These are phyloP conservation scores for Pseudopyrenochaeta lycopersici DNA, from an alignment of 2,329 filamentous ascomycete genomes.

Conservation along the genomic window DNA sequence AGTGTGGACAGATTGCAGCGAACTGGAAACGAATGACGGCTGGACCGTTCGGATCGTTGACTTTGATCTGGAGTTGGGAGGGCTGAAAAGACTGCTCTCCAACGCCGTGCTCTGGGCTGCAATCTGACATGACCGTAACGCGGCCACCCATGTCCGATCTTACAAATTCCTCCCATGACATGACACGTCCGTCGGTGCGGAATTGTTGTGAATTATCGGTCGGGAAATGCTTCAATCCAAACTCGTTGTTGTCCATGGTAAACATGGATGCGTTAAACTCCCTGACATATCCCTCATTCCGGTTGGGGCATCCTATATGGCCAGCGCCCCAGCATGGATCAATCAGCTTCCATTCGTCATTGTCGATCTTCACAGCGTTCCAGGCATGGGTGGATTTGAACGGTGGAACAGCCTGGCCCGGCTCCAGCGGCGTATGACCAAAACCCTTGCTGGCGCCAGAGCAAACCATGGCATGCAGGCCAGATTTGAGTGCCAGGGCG, in stretches of 20 bases:
- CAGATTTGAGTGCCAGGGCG: slow-evolving; percentile 79
- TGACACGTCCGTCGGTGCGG: slow-evolving; percentile 72
- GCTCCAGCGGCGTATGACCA: slow-evolving; percentile 70
- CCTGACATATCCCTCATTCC: slow-evolving; percentile 65
- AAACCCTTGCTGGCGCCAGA: slow-evolving; percentile 87
- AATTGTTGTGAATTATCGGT: slow-evolving; percentile 73
- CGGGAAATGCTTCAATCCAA: slow-evolving; percentile 84
- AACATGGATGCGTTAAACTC: slow-evolving; percentile 69
- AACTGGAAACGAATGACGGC: slow-evolving; percentile 78
- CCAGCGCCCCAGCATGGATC: slow-evolving; percentile 96
- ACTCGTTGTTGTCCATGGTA: slow-evolving; percentile 76
- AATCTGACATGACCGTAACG: slow-evolving; percentile 58
- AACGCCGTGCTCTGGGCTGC: slow-evolving; percentile 61
- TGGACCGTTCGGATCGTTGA: slow-evolving; percentile 58
- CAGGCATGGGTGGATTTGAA: slow-evolving; percentile 79
- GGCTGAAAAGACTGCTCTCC: slow-evolving; percentile 70
- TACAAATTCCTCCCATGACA: slow-evolving; percentile 85
- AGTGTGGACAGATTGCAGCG: slow-evolving; percentile 81
- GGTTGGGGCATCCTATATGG: slow-evolving; percentile 56
- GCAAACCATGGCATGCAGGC: slow-evolving; percentile 79
- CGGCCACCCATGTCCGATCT: slow-evolving; percentile 62
- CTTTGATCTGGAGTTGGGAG: slow-evolving; percentile 65
- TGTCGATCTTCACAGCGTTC: slow-evolving; percentile 91
- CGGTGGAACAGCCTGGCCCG: slow-evolving; percentile 72
- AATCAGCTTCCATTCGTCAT: slow-evolving; percentile 87